Evolutionary conservation across 2,329 filamentous ascomycete genomes (phyloP), one percentile per base, ranked within the genome.

Genomic region (Cladophialophora exuberans): DNA sequence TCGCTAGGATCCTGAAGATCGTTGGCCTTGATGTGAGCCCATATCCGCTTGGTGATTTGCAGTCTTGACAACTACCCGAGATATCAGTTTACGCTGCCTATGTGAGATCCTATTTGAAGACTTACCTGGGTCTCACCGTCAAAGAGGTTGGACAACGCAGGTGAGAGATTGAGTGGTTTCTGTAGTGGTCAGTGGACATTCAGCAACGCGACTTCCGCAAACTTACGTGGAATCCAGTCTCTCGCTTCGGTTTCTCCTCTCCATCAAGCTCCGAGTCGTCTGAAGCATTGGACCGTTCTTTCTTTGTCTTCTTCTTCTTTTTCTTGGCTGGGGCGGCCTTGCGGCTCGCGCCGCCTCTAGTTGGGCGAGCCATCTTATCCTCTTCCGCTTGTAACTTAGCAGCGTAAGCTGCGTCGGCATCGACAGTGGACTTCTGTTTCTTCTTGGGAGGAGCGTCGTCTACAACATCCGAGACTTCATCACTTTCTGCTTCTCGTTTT

Each of bases 31-130:
- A 99, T 96, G 68, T 99, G 91, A 58, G 88, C 86, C 94, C 94
- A 99, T 50, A 99, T 86, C 70, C 89, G 89, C 78, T 97, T 97
- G 65, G 99, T 94, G 0, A 93, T 93, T 71, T 97, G 91, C 0
- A 94, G 93, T 35, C 94, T 88, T 13, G 94, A 96, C 18, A 99
- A 83, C 85, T 96, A 38, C 22, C 28, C 20, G 6, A n/a, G 6
- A 2, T 10, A 13, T 54, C 42, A 49, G 44, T n/a, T n/a, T n/a
- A n/a, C 39, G 28, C 23, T n/a, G 22, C 36, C 28, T 55, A 13
- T 15, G 22, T 46, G 33, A 23, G 53, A 43, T 39, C 20, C 30
- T 39, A 31, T 15, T 22, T 13, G 15, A 15, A 76, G 52, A 64
- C 70, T 72, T 65, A 79, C 74, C 58, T 69, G 70, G 23, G 68